Evolutionary conservation across 306 rosid genomes (phyloP).

Genomic region (Inga oerstediana): DNA sequence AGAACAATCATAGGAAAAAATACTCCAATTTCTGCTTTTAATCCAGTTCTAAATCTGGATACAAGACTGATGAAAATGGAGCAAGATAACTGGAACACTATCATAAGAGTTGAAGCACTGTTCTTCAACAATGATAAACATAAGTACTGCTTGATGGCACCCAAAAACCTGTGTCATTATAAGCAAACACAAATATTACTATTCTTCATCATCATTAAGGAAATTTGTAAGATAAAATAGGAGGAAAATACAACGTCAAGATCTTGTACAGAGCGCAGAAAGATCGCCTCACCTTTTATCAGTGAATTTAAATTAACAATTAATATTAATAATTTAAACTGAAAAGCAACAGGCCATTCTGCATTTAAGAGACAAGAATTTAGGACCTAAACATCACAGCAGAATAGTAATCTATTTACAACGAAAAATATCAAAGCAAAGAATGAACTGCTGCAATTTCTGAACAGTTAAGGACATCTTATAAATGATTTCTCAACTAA

Average conservation of each 20-base stretch:
- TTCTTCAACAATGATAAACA: constrained; percentile 97
- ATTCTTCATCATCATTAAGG: constrained; percentile 22
- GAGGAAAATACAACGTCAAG: constrained; percentile 4
- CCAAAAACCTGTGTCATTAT: constrained; percentile 85
- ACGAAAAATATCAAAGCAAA: constrained; percentile 14
- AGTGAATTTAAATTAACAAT: background rate
- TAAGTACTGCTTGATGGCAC: constrained; percentile 98
- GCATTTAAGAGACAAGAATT: constrained; percentile 10
- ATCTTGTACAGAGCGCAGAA: constrained; percentile 15
- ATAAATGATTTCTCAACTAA: constrained; percentile 21
- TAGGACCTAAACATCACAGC: constrained; percentile 16
- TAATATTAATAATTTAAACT: background rate
- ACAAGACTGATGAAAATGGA: constrained; percentile 98
- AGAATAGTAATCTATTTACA: background rate
- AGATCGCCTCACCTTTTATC: constrained; percentile 14
- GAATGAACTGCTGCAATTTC: constrained; percentile 11
- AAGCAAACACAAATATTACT: constrained; percentile 39
- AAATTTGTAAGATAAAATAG: constrained; percentile 21
- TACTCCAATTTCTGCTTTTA: constrained; percentile 99
- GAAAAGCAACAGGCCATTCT: background rate
- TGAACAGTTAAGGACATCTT: constrained; percentile 6
- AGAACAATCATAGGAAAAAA: constrained; percentile 99
- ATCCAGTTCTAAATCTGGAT: constrained; percentile 95
- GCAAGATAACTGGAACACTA: constrained; percentile 95
- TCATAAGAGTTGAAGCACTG: constrained; percentile 96